A percentile compares a stretch with the other conserved stretches of the same genome.
These are phyloP conservation scores for Trichosanthes truncata DNA, from an alignment of 306 rosid genomes.

Conservation along the genomic window DNA sequence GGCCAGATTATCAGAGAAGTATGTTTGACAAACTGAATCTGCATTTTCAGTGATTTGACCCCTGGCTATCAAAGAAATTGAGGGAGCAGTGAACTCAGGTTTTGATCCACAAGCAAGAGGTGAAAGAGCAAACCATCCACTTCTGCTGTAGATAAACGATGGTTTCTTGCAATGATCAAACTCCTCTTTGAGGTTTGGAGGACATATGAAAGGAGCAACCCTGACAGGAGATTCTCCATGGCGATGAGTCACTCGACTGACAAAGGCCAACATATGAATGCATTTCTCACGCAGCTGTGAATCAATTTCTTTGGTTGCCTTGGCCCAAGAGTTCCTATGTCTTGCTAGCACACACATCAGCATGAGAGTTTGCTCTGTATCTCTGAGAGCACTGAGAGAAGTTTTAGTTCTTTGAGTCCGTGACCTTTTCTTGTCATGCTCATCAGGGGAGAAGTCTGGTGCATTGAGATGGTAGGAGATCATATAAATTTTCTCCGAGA, in stretches of 20 bases:
- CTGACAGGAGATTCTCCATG: conserved; percentile 41
- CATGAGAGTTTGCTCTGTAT: conserved; percentile 72
- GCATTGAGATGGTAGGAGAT: conserved; percentile 65
- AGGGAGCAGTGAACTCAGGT: conserved; percentile 37
- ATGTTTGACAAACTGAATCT: conserved; percentile 33
- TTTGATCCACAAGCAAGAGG: conserved; percentile 57
- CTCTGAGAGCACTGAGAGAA: conserved; percentile 58
- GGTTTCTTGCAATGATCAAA: conserved; percentile 53
- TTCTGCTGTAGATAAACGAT: conserved; percentile 51
- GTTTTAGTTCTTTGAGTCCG: conserved; percentile 47
- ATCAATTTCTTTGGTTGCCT: conserved; percentile 61
- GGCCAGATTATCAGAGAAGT: conserved; percentile 70
- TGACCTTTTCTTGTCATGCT: conserved; percentile 72
- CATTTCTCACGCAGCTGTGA: conserved; percentile 75
- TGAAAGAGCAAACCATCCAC: conserved; percentile 87
- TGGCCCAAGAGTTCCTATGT: conserved; percentile 76
- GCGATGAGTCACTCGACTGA: conserved; percentile 69
- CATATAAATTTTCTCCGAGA: conserved; percentile 59
- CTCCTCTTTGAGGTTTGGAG: conserved; percentile 76
- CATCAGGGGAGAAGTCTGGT: conserved; percentile 62
- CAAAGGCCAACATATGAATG: conserved; percentile 85
- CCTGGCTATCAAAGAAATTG: conserved; percentile 28
- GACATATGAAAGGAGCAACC: conserved; percentile 54
- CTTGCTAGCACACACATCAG: conserved; percentile 78
- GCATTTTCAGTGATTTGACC: conserved; percentile 38